phyloP scores from a whole-genome alignment of 2,329 filamentous ascomycete species.

The Microdochium trichocladiopsis region DNA sequence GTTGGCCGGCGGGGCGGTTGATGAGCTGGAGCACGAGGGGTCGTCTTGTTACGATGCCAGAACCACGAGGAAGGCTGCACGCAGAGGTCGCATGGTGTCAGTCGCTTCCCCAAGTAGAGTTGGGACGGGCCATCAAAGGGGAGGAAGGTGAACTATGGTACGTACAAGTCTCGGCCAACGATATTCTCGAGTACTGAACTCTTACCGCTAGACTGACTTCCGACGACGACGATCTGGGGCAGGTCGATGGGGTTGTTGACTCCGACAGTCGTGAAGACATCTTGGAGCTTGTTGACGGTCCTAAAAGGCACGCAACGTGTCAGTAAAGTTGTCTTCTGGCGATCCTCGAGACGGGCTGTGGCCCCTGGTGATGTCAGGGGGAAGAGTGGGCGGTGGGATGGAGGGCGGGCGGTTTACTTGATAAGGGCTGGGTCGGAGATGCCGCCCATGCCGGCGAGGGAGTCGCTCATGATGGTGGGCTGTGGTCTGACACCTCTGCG shows the following conservation, averaged over 20 bases:
- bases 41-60: conserved; percentile 92
- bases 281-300: conserved; percentile 97
- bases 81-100: conserved; percentile 14
- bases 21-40: conserved; percentile 96
- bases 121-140: conserved; percentile 4
- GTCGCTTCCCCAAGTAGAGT: conserved; percentile 5
- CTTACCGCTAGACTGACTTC: conserved; percentile 98
- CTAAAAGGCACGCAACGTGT: conserved; percentile 29
- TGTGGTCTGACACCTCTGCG: neutral
- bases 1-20: conserved; percentile 66
- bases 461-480: conserved; percentile 17
- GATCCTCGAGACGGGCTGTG: conserved; percentile 3
- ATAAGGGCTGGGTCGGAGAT: conserved; percentile 62
- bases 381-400: conserved; percentile 6
- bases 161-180: conserved; percentile 96
- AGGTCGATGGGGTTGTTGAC: conserved; percentile 99
- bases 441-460: conserved; percentile 41
- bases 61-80: conserved; percentile 83
- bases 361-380: conserved; percentile 12
- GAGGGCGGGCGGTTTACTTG: conserved; percentile 38
- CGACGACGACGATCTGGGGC: conserved; percentile 95
- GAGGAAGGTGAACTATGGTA: conserved; percentile 15
- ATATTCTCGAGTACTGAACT: conserved; percentile 99
- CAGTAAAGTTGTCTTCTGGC: conserved; percentile 9
- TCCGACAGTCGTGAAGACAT: conserved; percentile 97